Base-by-base conservation (phyloP, 352 stramenopile genomes). In the Globisporangium iwayamae region DNA sequence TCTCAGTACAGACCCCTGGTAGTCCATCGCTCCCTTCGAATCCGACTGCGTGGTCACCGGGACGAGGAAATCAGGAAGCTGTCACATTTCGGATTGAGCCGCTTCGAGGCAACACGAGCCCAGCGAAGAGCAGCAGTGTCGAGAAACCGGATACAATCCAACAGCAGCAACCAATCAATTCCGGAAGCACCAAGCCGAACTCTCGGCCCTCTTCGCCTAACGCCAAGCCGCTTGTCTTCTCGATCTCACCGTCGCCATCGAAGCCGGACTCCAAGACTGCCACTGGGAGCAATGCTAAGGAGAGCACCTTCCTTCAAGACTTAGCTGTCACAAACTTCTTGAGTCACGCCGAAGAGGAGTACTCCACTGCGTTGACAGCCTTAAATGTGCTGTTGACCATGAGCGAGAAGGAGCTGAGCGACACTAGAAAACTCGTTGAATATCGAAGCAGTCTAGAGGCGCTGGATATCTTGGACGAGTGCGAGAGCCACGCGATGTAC, bases 331-430 rank as follows among this genome's bases (percentile, higher is more conserved):
- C 68, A 0, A 76, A 94, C 36, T 94, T 94, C 45, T 54, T 91
- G 7, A 89, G 63, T 20, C 81, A 93, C 52, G 79, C 84, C 8
- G 71, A 89, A 51, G 86, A 94, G 57, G 83, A 92, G 56, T 78
- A 90, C 34, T 90, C 82, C 30, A 94, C 86, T 8, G 79, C 84
- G 0, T 25, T 85, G 30, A 93, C 86, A n/a, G 86, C 84, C 18
- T 62, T 94, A 4, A 91, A 85, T 36, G 81, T 94, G 8, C 52
- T 94, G 30, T 56, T 93, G 5, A 75, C 72, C 4, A 91, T 94
- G 73, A 84, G 84, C 20, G 84, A 93, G 34, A 85, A 82, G 30
- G 70, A 71, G 5, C 54, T 67, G 16, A 63, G 58, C 3, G 84
- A 94, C 47, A 56, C 53, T 10, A 85, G 78, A 39, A 93, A 92